Conservation (phyloP, 1,284 basidiomycete genomes). For the Leccinum pachyderme region DNA sequence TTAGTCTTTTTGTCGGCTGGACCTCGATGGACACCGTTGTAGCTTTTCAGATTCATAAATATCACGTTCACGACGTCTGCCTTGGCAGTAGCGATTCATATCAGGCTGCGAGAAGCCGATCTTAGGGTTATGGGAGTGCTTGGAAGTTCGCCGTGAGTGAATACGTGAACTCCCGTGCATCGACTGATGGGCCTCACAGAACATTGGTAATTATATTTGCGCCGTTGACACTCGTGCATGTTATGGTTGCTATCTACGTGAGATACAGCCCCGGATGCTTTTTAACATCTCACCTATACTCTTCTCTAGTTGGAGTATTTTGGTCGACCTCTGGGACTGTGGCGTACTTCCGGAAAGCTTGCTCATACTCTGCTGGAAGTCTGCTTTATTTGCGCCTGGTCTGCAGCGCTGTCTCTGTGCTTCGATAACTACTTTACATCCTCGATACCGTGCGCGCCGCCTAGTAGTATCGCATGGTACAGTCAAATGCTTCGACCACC, state of each 20-base stretch:
- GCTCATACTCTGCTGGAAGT: constrained; percentile 81
- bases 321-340: constrained; percentile 84
- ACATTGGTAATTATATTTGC: constrained; percentile 86
- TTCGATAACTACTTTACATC: constrained; percentile 94
- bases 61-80: constrained; percentile 79
- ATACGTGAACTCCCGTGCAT: neutral
- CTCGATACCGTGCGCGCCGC: constrained; percentile 69
- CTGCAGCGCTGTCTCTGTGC: constrained; percentile 81
- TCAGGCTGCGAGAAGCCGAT: constrained; percentile 58
- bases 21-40: constrained; percentile 30
- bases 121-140: constrained; percentile 63
- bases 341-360: constrained; percentile 82
- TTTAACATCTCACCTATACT: constrained; percentile 7
- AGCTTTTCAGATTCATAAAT: constrained; percentile 86
- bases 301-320: constrained; percentile 80
- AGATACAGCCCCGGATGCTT: constrained; percentile 26
- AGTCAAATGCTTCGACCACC: constrained; percentile 53
- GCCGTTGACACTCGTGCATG: constrained; percentile 81
- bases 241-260: constrained; percentile 81
- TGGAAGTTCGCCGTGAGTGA: constrained; percentile 75
- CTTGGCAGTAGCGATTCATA: constrained; percentile 76
- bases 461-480: constrained; percentile 66
- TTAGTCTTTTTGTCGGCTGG: constrained; percentile 4
- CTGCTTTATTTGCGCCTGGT: constrained; percentile 90
- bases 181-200: constrained; percentile 39